Evolutionary conservation across 106 monocot genomes (phyloP), one percentile per base, ranked within the genome.

Genomic region (Dendrobium catenatum): DNA sequence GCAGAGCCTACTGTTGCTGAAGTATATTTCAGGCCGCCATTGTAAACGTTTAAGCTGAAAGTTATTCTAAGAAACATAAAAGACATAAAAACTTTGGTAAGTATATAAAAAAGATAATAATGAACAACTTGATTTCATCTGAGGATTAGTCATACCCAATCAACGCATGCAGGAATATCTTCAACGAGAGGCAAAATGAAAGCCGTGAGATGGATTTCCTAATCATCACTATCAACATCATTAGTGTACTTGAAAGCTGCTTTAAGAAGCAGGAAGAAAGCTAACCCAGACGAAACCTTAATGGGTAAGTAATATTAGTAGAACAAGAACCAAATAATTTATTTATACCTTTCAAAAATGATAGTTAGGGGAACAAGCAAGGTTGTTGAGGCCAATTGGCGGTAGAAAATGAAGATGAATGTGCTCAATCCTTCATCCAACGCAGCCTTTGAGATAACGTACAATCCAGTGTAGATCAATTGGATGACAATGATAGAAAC

Each of bases 351-450:
- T 77, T 85, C 79, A 20, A 85, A 83, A 33, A 83, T 40, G 24
- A 90, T 31, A 58, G 92, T 86, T 22, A 92, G 55, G 0, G 90
- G 92, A 22, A 79, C 70, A 6, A 95, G 80, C 31, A 90, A 79
- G 49, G 86, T 46, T n/a, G 87, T 55, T 24, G 92, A 90, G 37
- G 87, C 73, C 1, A 81, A 82, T 55, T 90, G 92, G 42, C 95
- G 77, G 61, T 90, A 95, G 87, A 95, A 92, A 67, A 95, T 72
- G 87, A 90, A 95, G 41, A 89, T 80, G 29, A 58, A 89, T 0
- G 90, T 80, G 75, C 78, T 90, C 85, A 95, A 75, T 7, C 92
- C 92, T 41, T 67, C 44, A 48, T 92, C 72, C 6, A 95, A 85
- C 6, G 92, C 90, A 33, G 87, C 95, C 76, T 92, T 88, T 1